Percentiles rank a stretch among this genome's conserved stretches.
Conservation (phyloP, 2,329 filamentous ascomycete genomes). For the Pestalotiopsis sp. region DNA sequence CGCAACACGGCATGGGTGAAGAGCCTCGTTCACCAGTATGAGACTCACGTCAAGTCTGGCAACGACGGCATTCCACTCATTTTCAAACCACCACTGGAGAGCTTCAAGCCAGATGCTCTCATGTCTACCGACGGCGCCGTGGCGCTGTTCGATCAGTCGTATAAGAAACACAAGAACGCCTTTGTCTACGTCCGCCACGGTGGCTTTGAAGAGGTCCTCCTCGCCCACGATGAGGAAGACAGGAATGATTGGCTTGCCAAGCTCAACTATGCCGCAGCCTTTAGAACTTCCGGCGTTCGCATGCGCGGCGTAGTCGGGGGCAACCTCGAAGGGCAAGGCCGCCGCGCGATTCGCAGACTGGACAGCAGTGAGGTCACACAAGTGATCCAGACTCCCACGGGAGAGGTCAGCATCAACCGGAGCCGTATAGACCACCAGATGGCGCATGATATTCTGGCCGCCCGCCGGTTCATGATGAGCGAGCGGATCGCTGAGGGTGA, state of each 20-base stretch:
- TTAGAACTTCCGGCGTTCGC: conserved; percentile 86
- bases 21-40: conserved; percentile 84
- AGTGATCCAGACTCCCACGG: conserved; percentile 69
- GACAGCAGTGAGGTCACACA: conserved; percentile 64
- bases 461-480: conserved; percentile 80
- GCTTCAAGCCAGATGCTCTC: conserved; percentile 91
- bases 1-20: conserved; percentile 93
- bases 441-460: conserved; percentile 82
- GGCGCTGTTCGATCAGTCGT: conserved; percentile 80
- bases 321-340: conserved; percentile 80
- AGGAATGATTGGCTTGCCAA: conserved; percentile 97
- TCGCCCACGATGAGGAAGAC: conserved; percentile 88
- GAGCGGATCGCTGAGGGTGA: conserved; percentile 84
- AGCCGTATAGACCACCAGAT: conserved; percentile 80
- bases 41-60: conserved; percentile 77
- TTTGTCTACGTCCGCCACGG: conserved; percentile 89
- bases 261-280: conserved; percentile 94
- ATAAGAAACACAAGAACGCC: conserved; percentile 94
- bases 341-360: conserved; percentile 72
- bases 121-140: conserved; percentile 95
- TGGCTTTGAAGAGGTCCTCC: conserved; percentile 84
- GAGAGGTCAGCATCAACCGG: conserved; percentile 73
- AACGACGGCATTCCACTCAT: conserved; percentile 77
- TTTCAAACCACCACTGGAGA: conserved; percentile 86
- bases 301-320: conserved; percentile 87